Evolutionary conservation across 306 rosid species (phyloP).

Genomic region (Notholithocarpus densiflorus): DNA sequence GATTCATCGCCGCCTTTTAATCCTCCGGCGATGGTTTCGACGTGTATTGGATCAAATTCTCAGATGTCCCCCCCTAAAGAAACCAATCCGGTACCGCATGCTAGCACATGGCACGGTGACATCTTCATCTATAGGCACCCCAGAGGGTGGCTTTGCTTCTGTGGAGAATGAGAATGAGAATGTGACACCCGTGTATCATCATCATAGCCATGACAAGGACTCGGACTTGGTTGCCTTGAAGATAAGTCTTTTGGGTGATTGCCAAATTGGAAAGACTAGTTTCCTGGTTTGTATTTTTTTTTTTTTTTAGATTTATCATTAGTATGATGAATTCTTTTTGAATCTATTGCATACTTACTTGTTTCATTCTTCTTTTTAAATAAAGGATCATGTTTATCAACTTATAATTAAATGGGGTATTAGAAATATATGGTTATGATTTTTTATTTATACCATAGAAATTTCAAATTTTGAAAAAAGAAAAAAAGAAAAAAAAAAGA

Average conservation of each 20-base stretch:
- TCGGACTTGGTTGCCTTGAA: slow-evolving; percentile 79
- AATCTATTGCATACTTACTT: no score
- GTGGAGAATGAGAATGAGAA: slow-evolving; percentile 12
- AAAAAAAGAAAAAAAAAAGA: no score
- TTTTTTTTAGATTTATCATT: not conserved
- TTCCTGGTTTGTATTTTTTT: slow-evolving; percentile 50
- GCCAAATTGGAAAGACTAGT: slow-evolving; percentile 84
- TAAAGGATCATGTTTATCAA: no score
- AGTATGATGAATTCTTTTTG: not conserved
- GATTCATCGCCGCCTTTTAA: slow-evolving; percentile 39
- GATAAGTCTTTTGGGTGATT: slow-evolving; percentile 83
- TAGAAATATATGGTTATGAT: not conserved
- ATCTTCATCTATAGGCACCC: slow-evolving; percentile 4
- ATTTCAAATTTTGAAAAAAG: not conserved
- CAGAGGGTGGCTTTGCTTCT: not conserved
- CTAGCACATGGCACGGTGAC: slow-evolving; percentile 29
- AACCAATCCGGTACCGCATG: slow-evolving; percentile 45
- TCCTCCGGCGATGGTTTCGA: slow-evolving; percentile 60
- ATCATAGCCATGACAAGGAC: slow-evolving; percentile 35
- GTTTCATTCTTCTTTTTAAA: no score
- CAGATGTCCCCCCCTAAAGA: slow-evolving; percentile 50
- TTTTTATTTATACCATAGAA: not conserved
- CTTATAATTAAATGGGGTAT: no score
- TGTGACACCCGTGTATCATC: slow-evolving; percentile 7
- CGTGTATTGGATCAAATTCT: slow-evolving; percentile 47